phyloP scores from a whole-genome alignment of 2,329 filamentous ascomycete genomes.

The Leptographium lundbergii region DNA sequence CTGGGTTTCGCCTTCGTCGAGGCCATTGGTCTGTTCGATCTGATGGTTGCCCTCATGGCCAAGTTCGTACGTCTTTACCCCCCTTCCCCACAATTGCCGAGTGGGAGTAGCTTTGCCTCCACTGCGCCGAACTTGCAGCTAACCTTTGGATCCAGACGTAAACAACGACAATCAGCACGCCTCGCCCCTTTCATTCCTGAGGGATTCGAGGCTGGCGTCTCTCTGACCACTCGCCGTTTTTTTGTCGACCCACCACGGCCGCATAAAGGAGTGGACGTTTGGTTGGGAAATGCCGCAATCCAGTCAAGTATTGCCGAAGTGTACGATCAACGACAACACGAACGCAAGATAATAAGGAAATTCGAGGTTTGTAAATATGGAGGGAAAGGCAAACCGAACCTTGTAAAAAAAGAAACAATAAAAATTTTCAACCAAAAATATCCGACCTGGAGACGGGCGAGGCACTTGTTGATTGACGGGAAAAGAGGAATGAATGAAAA shows the following conservation, averaged over 20 bases:
- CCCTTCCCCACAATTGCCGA: not conserved
- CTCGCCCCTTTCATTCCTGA: slow-evolving; percentile 7
- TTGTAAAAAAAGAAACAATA: slow-evolving; percentile 6
- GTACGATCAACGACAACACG: slow-evolving; percentile 6
- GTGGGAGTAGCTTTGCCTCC: not conserved
- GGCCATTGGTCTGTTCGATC: slow-evolving; percentile 46
- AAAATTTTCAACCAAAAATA: slow-evolving; percentile 3
- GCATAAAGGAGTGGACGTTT: not conserved
- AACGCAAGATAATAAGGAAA: slow-evolving; percentile 3
- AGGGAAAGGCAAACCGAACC: slow-evolving; percentile 5
- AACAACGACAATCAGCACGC: slow-evolving; percentile 5
- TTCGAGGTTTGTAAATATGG: slow-evolving; percentile 6
- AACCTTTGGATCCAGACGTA: slow-evolving; percentile 7
- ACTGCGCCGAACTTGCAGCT: not conserved
- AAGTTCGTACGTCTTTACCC: slow-evolving; percentile 56
- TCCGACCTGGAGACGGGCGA: not conserved
- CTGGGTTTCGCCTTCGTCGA: slow-evolving; percentile 52
- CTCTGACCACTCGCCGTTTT: slow-evolving; percentile 3
- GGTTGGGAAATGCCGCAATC: slow-evolving; percentile 3
- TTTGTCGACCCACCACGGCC: slow-evolving; percentile 3
- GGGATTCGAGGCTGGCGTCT: slow-evolving; percentile 7
- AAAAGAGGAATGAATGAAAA: not conserved
- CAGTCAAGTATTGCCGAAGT: slow-evolving; percentile 4
- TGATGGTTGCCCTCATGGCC: slow-evolving; percentile 87
- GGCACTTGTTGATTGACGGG: not conserved